These are phyloP conservation scores for Ceratobasidium sp. DNA, from an alignment of 1,284 basidiomycete genomes.

Conservation along the genomic window DNA sequence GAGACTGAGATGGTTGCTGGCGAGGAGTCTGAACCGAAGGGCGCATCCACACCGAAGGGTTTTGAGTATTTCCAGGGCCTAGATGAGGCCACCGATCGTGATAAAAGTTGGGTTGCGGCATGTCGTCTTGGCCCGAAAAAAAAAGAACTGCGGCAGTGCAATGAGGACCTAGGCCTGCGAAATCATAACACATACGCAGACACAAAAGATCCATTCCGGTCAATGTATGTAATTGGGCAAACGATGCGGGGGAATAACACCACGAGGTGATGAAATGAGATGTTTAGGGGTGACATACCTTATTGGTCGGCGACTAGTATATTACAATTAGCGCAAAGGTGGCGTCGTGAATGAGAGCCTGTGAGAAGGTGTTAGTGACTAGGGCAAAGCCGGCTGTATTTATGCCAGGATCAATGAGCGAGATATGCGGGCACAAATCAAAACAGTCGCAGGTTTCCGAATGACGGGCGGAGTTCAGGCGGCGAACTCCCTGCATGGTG, in stretches of 20 bases:
- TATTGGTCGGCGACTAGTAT: conserved; percentile 17
- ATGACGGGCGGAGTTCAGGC: conserved; percentile 29
- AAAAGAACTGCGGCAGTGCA: conserved; percentile 30
- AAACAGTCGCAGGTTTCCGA: conserved; percentile 18
- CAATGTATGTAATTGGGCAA: conserved; percentile 37
- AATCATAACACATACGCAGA: conserved; percentile 13
- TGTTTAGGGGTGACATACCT: conserved; percentile 41
- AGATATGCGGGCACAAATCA: conserved; percentile 30
- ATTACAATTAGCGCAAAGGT: too few species aligned
- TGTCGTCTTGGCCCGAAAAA: conserved; percentile 35
- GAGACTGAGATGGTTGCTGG: not conserved
- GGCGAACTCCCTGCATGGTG: conserved; percentile 8
- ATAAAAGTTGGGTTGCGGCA: conserved; percentile 40
- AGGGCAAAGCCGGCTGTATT: not conserved
- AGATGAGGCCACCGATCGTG: conserved; percentile 41
- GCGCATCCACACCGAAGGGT: conserved; percentile 32
- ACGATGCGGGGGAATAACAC: conserved; percentile 29
- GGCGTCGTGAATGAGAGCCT: not conserved
- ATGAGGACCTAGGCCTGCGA: conserved; percentile 32
- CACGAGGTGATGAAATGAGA: conserved; percentile 40
- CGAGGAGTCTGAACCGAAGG: conserved; percentile 20
- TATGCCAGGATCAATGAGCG: conserved; percentile 1
- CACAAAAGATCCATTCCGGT: conserved; percentile 39
- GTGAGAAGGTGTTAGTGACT: not conserved
- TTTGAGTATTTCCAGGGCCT: conserved; percentile 37